Evolutionary conservation across 1,139 yeast species (phyloP), one percentile per base, ranked within the genome.

Genomic region (Yamadazyma diospyri): DNA sequence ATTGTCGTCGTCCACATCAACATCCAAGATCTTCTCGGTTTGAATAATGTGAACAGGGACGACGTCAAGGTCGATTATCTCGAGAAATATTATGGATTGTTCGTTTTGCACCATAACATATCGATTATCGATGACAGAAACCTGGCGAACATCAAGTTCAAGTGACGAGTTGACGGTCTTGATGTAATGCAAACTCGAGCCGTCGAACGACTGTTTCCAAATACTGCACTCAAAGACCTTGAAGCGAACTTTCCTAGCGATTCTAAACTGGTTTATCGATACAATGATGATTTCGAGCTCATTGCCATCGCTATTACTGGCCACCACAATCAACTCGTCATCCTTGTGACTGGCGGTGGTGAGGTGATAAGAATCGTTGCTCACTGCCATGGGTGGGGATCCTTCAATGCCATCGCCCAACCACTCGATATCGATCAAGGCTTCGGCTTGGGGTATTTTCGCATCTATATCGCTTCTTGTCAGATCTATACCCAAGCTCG

Each of bases 401-500:
- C 44, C 48, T 3, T 30, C 28, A 12, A 48, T 33, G 3, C 55
- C 56, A 4, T 49, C 45, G 2, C 43, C 38, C 12, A 43, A 25
- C 47, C 49, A 45, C 22, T 52, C 39, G 1, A 56, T 30, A 24
- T 46, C 36, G 5, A 58, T 34, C 4, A 56, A 35, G 1, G 61
- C 56, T 26, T 44, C 47, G 4, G 46, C 48, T 4, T 32, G 34
- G 4, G 48, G 47, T 3, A 46, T 27, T 5, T 40, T 35, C n/a
- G 37, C 39, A 9, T 32, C 22, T n/a, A 34, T 23, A 18, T 41
- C 34, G 25, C 37, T 29, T 8, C 23, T 27, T 10, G 34, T 36
- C n/a, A 37, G 37, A 21, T 42, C 45, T 6, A 48, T 44, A 6
- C 59, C 64, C 25, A 60, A 36, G 6, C 54, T 34, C 33, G 56